phyloP scores from a whole-genome alignment of 805 yeast species.

The Candida khao-thaluensis region DNA sequence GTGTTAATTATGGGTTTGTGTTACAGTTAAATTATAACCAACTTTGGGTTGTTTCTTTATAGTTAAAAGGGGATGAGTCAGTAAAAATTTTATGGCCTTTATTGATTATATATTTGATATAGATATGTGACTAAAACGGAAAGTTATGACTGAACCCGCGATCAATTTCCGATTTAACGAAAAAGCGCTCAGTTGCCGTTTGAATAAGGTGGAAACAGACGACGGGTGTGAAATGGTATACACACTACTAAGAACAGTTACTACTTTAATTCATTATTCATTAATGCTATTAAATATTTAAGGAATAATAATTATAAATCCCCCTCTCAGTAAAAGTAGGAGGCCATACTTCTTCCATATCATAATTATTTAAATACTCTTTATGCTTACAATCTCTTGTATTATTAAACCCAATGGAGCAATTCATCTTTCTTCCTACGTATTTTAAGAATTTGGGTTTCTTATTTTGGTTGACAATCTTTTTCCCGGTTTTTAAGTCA shows the following conservation, averaged over 20 bases:
- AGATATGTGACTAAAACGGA: conserved; percentile 4
- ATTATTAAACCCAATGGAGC: conserved; percentile 52
- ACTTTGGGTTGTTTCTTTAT: not conserved
- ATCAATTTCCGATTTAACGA: conserved; percentile 2
- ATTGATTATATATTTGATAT: conserved; percentile 3
- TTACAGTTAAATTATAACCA: no score
- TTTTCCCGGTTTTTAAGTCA: conserved; percentile 64
- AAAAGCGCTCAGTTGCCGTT: conserved; percentile 5
- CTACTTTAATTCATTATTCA: conserved; percentile 6
- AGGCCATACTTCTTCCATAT: conserved; percentile 46
- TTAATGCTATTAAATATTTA: conserved; percentile 34
- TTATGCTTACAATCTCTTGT: conserved; percentile 33
- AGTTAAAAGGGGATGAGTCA: not conserved
- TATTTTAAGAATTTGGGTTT: conserved; percentile 52
- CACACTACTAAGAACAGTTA: no score
- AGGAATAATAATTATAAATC: conserved; percentile 55
- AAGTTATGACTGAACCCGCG: conserved; percentile 1
- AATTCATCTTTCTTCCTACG: conserved; percentile 53
- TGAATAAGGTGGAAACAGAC: not conserved
- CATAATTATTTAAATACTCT: conserved; percentile 26
- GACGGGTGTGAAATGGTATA: no score
- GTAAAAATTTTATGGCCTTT: conserved; percentile 2
- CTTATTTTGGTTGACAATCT: conserved; percentile 45
- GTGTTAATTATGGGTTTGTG: no score
- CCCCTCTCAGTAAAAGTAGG: conserved; percentile 53